Base-by-base conservation (phyloP, 176 grass and related monocot species). In the Puccinellia tenuiflora region DNA sequence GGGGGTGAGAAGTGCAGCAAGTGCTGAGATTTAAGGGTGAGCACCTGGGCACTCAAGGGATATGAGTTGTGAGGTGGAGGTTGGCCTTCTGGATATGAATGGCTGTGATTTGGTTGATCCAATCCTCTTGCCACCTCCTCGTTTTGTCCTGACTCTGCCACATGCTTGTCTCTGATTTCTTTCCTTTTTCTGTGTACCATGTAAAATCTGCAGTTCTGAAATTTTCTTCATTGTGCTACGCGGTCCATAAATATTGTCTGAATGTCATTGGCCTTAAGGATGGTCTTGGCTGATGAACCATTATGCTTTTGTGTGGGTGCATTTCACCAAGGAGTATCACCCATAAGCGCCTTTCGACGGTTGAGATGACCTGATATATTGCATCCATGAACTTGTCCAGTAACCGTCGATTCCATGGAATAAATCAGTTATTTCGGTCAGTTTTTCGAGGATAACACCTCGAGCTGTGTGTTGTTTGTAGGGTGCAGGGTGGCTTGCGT, bases 31-130 rank as follows among this genome's bases (percentile, higher is more conserved):
- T 88, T 88, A 91, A 88, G 91, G 83, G 81, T 37, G 83, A 78
- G 78, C 56, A 88, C 65, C 40, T 73, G 68, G 29, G 61, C 52
- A 81, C 46, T 66, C 78, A 89, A 62, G 77, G 81, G 96, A 96
- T 99, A 94, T 95, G 87, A 92, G 89, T 75, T 96, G 85, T 93
- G 91, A 92, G 93, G 96, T 80, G 85, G 85, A 92, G 89, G 71
- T 85, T 88, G 56, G 33, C 73, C 38, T 59, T 82, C 50, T 56
- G 52, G 53, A 98, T 87, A 88, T 88, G 96, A 87, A 92, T 90
- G 96, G 96, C 55, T 85, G 72, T 77, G 82, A 85, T 84, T 80
- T 82, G 81, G 75, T 66, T 87, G 87, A 84, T 84, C 83, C 84
- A 88, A 92, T 92, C 92, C 81, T 81, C 83, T 85, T 86, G 83